Evolutionary conservation across 1,284 basidiomycete genomes (phyloP), one percentile per base, ranked within the genome.

Genomic region (Kalmanozyma brasiliensis): DNA sequence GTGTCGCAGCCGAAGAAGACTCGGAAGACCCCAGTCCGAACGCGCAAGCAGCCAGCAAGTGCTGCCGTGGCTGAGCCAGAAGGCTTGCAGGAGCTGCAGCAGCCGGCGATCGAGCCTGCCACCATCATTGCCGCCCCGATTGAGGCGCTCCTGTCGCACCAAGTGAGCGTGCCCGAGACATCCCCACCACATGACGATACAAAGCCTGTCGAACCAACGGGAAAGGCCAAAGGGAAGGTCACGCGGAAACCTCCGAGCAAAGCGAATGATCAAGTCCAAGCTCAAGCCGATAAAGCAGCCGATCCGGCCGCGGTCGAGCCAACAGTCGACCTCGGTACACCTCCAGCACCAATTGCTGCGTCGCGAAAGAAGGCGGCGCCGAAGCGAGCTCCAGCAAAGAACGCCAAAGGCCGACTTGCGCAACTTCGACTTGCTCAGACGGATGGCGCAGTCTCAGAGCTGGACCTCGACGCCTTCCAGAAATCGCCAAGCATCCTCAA

Each of bases 371-470:
- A 51, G 24, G 19, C 40, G 17, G 26, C 57, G n/a, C 16, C 42
- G 6, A 52, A 52, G 38, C 44, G 57, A 7, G 13, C 49, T 10
- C 8, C 34, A 3, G 44, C 49, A 10, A 63, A 48, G 45, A 41
- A 37, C 13, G 44, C 20, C 13, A 65, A 65, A 29, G 51, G 56
- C 8, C 62, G 37, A 16, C 14, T 59, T 8, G 62, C 62, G 9
- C 49, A 55, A 29, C 37, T 59, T 26, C 46, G 38, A 4, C 55
- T 56, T 19, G 55, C 62, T 8, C 51, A 59, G 30, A 34, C 47
- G 26, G 56, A 55, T 29, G 62, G 41, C 6, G 33, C 55, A 13
- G 35, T 65, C 11, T 59, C 62, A 10, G 62, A 65, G 49, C 56
- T 65, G 7, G 62, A 59, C 43, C 47, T 59, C 17, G 62, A 59